phyloP scores from a whole-genome alignment of 2,329 filamentous ascomycete species.

The Phaeosphaeriaceae sp. region DNA sequence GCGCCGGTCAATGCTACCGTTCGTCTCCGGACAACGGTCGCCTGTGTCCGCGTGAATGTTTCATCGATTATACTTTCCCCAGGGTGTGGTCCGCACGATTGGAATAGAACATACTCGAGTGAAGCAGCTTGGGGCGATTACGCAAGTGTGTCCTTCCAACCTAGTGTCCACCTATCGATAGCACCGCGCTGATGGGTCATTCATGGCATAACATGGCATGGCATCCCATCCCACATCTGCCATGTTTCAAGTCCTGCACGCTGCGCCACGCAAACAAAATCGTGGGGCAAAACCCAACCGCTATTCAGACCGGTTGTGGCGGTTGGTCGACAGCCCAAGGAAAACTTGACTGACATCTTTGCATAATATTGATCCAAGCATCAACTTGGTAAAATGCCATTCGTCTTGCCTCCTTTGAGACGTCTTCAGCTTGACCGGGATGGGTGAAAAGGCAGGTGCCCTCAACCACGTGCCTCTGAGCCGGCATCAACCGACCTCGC shows the following conservation, averaged over 20 bases:
- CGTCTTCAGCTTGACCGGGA: conserved; percentile 44
- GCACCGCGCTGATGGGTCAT: conserved; percentile 6
- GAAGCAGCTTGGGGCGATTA: conserved; percentile 32
- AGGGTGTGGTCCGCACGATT: conserved; percentile 26
- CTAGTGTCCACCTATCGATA: conserved; percentile 43
- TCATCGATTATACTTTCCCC: conserved; percentile 29
- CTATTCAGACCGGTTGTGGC: conserved; percentile 35
- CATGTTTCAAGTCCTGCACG: conserved; percentile 43
- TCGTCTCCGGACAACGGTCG: conserved; percentile 23
- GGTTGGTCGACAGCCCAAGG: conserved; percentile 27
- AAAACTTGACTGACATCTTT: no score
- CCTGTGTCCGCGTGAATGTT: conserved; percentile 31
- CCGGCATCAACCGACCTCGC: conserved; percentile 23
- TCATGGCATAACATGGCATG: no score
- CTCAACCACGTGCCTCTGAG: conserved; percentile 13
- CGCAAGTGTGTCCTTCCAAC: conserved; percentile 26
- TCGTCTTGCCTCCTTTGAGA: conserved; percentile 19
- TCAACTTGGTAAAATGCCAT: no score
- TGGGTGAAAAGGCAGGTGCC: conserved; percentile 15
- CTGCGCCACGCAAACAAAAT: conserved; percentile 41
- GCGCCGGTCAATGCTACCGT: conserved; percentile 26
- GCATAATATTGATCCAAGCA: conserved; percentile 27
- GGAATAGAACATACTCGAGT: conserved; percentile 30
- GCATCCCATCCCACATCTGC: conserved; percentile 24
- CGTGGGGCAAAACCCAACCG: conserved; percentile 26